Evolutionary conservation across 1,284 basidiomycete species (phyloP).

Genomic region (Ceratobasidium theobromae): DNA sequence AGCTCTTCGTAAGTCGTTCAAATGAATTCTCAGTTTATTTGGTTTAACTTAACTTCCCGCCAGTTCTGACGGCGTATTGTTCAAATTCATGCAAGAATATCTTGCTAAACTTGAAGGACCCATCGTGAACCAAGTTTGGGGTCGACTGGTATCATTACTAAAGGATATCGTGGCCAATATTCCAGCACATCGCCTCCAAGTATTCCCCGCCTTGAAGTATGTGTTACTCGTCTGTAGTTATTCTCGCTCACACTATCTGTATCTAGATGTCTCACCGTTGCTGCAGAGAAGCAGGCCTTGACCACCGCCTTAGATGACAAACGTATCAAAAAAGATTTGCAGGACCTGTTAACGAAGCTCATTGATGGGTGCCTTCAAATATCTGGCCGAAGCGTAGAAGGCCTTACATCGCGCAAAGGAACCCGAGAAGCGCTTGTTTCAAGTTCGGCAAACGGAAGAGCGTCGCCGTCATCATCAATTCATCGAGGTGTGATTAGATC

Average conservation of each 20-base stretch:
- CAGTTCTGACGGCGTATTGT: slow-evolving; percentile 68
- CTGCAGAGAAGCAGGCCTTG: slow-evolving; percentile 83
- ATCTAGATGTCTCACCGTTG: slow-evolving; percentile 70
- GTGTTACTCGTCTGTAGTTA: slow-evolving; percentile 35
- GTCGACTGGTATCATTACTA: slow-evolving; percentile 71
- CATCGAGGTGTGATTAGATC: slow-evolving; percentile 49
- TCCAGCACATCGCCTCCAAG: slow-evolving; percentile 65
- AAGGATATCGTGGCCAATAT: slow-evolving; percentile 72
- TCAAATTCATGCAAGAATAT: slow-evolving; percentile 88
- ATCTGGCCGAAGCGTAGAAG: slow-evolving; percentile 71
- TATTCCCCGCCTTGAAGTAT: slow-evolving; percentile 74
- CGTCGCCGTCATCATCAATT: slow-evolving; percentile 61
- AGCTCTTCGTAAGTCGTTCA: slow-evolving; percentile 51
- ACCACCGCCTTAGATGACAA: slow-evolving; percentile 90
- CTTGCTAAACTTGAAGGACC: slow-evolving; percentile 83
- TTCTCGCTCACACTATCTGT: not conserved
- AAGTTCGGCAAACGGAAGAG: slow-evolving; percentile 56
- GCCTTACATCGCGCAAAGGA: slow-evolving; percentile 2
- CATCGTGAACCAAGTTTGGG: slow-evolving; percentile 90
- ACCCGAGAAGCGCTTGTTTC: slow-evolving; percentile 50
- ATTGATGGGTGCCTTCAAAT: slow-evolving; percentile 78
- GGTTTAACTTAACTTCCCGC: slow-evolving; percentile 14
- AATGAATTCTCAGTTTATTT: not conserved
- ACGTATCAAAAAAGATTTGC: slow-evolving; percentile 85
- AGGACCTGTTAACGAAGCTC: slow-evolving; percentile 86